A percentile compares a stretch with the other conserved stretches of the same genome.
Conservation (phyloP, 1,139 yeast species). For the Yamadazyma dendronema region DNA sequence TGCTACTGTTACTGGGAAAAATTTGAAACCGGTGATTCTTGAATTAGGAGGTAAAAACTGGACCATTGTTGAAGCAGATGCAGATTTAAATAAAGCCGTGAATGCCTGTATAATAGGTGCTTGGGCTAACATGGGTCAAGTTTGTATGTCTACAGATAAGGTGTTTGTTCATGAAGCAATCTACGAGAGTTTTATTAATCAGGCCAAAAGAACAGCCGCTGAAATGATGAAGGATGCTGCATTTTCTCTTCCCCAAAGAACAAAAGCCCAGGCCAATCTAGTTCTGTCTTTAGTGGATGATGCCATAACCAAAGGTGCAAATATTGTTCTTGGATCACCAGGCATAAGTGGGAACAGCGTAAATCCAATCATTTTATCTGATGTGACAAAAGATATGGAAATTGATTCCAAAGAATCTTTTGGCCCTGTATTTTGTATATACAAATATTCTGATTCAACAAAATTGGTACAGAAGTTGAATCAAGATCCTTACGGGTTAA, state of each 20-base stretch:
- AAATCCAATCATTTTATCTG: slow-evolving; percentile 33
- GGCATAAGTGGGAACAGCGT: slow-evolving; percentile 10
- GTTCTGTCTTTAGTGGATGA: slow-evolving; percentile 32
- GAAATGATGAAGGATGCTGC: slow-evolving; percentile 8
- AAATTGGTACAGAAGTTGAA: slow-evolving; percentile 29
- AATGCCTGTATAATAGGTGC: slow-evolving; percentile 28
- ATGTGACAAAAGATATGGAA: slow-evolving; percentile 32
- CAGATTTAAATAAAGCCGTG: slow-evolving; percentile 32
- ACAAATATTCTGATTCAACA: slow-evolving; percentile 32
- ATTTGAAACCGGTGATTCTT: slow-evolving; percentile 36
- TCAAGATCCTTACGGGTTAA: slow-evolving; percentile 41
- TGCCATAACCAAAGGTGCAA: slow-evolving; percentile 45
- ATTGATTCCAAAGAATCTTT: slow-evolving; percentile 40
- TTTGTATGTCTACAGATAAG: slow-evolving; percentile 46
- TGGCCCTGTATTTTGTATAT: slow-evolving; percentile 47
- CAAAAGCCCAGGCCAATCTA: slow-evolving; percentile 21
- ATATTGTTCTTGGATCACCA: slow-evolving; percentile 18
- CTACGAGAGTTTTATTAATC: slow-evolving; percentile 25
- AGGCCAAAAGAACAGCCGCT: slow-evolving; percentile 21
- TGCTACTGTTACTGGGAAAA: slow-evolving; percentile 31
- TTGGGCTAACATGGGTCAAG: slow-evolving; percentile 46
- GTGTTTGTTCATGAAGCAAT: slow-evolving; percentile 31
- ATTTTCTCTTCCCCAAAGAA: slow-evolving; percentile 26
- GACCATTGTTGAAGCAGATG: slow-evolving; percentile 32
- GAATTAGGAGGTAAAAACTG: slow-evolving; percentile 48